A percentile compares a stretch with the other conserved stretches of the same genome.
These are phyloP conservation scores for Lepiota subincarnata DNA, from an alignment of 768 basidiomycete species.

Conservation along the genomic window DNA sequence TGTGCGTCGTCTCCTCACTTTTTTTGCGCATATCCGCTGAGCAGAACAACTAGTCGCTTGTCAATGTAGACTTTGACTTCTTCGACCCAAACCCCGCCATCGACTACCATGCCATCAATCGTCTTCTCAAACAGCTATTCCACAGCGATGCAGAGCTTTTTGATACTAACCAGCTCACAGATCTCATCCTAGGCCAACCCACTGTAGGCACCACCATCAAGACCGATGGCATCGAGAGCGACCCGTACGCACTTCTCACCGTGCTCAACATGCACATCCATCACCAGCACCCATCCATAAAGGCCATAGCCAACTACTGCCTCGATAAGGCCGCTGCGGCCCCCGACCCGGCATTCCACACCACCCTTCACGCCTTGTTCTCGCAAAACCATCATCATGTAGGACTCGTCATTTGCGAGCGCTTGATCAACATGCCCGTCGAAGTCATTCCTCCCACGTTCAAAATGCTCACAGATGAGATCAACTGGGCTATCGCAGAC, in stretches of 20 bases:
- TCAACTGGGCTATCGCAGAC: slow-evolving; percentile 65
- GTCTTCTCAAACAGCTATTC: slow-evolving; percentile 67
- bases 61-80: slow-evolving; percentile 93
- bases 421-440: slow-evolving; percentile 93
- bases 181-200: slow-evolving; percentile 73
- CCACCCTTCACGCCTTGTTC: slow-evolving; percentile 51
- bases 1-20: slow-evolving; percentile 15
- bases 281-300: slow-evolving; percentile 63
- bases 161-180: slow-evolving; percentile 68
- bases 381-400: slow-evolving; percentile 52
- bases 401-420: slow-evolving; percentile 82
- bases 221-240: slow-evolving; percentile 84
- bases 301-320: slow-evolving; percentile 66
- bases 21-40: slow-evolving; percentile 18
- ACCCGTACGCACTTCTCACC: slow-evolving; percentile 86
- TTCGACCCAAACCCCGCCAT: slow-evolving; percentile 78
- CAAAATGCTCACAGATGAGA: slow-evolving; percentile 79
- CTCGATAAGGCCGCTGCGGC: slow-evolving; percentile 53
- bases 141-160: slow-evolving; percentile 70
- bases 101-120: slow-evolving; percentile 86
- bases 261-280: slow-evolving; percentile 76
- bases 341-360: slow-evolving; percentile 44
- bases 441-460: slow-evolving; percentile 93
- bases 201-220: slow-evolving; percentile 87
- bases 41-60: slow-evolving; percentile 44